Evolutionary conservation across 1,284 basidiomycete species (phyloP), one percentile per base, ranked within the genome.

Genomic region (Rhodotorula sp.): DNA sequence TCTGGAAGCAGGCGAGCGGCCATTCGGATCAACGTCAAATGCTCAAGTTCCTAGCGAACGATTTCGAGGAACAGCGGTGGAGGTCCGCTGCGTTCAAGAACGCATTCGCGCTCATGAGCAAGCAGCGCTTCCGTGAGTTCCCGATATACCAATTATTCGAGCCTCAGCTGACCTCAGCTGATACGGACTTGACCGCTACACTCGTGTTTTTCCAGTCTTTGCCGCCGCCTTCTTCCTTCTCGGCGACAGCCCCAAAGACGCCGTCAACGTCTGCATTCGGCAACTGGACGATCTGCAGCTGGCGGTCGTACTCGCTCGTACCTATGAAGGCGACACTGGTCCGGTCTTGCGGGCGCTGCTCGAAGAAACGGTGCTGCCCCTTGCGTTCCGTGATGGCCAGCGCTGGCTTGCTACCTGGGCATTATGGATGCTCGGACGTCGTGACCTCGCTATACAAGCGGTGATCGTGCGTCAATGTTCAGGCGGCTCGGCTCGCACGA

Each of bases 351-450:
- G 83, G 28, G 85, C 85, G 60, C 87, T 98, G 31, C 81, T 98
- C 49, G 86, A 85, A 26, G 86, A 86, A 60, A 88, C 86, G 0
- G 88, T 98, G 3, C 81, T 99, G 2, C 94, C 95, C 0, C 84
- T 86, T 28, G 94, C 94, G 0, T 92, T 97, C 79, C 84, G 85
- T 64, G 86, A 89, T 26, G 94, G 93, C 0, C 93, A 97, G 80
- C 86, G 95, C 49, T 98, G 92, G 90, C 83, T 98, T n/a, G 91
- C 88, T n/a, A 92, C 90, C 72, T 99, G 95, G 95, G 92, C 91
- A 5, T 94, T 97, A 80, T 97, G 94, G 92, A 84, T 92, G 73
- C 83, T 98, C 43, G 88, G 89, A 74, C 85, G 92, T 48, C 85
- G 91, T 61, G 94, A 97, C 81, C 80, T 97, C 19, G 89, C 93